Conservation (phyloP, 2,329 filamentous ascomycete species). For the Neopestalotiopsis sp. region DNA sequence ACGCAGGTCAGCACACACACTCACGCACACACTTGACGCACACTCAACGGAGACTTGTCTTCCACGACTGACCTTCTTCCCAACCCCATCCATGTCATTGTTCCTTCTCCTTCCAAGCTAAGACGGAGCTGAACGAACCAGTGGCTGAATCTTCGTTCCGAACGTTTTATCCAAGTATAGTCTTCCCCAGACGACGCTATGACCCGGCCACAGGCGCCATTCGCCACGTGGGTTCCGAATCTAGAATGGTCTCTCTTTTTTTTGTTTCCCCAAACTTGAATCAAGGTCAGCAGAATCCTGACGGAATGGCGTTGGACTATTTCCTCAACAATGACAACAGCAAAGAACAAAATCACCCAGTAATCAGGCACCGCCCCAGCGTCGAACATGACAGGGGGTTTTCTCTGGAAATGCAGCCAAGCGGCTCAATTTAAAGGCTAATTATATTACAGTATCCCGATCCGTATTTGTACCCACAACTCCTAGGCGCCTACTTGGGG, state of each 20-base stretch:
- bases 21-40: too few relatives aligned
- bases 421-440: constrained; percentile 9
- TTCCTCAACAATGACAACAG: not conserved
- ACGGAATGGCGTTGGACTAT: not conserved
- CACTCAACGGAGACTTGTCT: not conserved
- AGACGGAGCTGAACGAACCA: not conserved
- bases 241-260: not conserved
- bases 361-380: not conserved
- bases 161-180: constrained; percentile 5
- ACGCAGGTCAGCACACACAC: not conserved
- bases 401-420: constrained; percentile 5
- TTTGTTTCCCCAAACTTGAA: not conserved
- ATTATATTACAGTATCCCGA: constrained; percentile 7
- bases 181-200: not conserved
- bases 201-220: constrained; percentile 9
- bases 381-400: not conserved
- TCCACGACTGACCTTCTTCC: not conserved
- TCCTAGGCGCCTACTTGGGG: constrained; percentile 2
- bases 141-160: not conserved
- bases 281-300: not conserved
- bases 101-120: not conserved
- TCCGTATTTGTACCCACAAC: constrained; percentile 15
- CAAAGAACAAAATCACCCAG: not conserved
- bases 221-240: constrained; percentile 4
- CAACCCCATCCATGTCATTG: not conserved